phyloP scores from a whole-genome alignment of 1,284 basidiomycete species.

The Trichosporon sp. region DNA sequence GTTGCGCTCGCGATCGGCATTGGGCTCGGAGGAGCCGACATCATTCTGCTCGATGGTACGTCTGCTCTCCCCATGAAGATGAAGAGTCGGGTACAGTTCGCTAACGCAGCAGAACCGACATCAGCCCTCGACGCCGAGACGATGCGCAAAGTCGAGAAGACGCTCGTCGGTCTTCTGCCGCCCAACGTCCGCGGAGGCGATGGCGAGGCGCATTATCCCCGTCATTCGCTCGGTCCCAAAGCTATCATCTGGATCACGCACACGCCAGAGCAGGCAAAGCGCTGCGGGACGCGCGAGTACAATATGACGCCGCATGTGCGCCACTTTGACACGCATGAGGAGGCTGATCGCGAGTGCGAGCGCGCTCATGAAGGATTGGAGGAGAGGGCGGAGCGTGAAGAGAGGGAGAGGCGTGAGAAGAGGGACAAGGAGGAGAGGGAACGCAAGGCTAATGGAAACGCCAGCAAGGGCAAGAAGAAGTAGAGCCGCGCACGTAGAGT shows the following conservation, averaged over 20 bases:
- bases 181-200: conserved; percentile 5
- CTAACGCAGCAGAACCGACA: conserved; percentile 68
- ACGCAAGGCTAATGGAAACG: neutral
- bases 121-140: conserved; percentile 77
- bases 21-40: conserved; percentile 71
- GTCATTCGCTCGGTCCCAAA: conserved; percentile 58
- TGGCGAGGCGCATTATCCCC: conserved; percentile 14
- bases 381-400: neutral
- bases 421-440: neutral
- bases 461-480: neutral
- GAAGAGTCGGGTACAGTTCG: too few relatives aligned
- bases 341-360: neutral
- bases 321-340: conserved; percentile 8
- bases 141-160: conserved; percentile 67
- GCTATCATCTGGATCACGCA: conserved; percentile 85
- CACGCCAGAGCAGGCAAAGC: conserved; percentile 72
- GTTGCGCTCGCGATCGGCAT: conserved; percentile 74
- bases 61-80: too few relatives aligned
- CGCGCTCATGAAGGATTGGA: neutral
- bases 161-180: conserved; percentile 62
- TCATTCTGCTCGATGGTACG: conserved; percentile 78
- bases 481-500: neutral
- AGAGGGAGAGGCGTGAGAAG: neutral
- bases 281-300: conserved; percentile 67
- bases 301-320: conserved; percentile 33